Evolutionary conservation across 2,329 filamentous ascomycete genomes (phyloP).

Genomic region (Pleurostoma richardsiae): DNA sequence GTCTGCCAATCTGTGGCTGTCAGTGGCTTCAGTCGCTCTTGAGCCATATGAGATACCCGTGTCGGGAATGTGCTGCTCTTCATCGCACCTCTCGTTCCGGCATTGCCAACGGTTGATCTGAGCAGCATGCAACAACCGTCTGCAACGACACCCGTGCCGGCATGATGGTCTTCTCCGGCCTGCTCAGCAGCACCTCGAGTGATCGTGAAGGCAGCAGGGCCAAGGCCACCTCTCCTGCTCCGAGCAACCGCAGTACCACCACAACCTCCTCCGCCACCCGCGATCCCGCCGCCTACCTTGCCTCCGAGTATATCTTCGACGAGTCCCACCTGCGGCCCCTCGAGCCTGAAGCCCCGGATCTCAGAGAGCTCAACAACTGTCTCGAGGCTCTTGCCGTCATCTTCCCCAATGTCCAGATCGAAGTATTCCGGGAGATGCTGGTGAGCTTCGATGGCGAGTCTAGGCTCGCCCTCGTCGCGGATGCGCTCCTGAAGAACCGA

Average conservation of each 20-base stretch:
- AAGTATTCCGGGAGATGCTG: constrained; percentile 80
- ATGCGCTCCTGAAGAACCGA: constrained; percentile 68
- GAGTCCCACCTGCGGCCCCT: constrained; percentile 46
- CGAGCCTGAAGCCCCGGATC: constrained; percentile 51
- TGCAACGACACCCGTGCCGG: neutral
- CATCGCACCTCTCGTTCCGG: too few species aligned
- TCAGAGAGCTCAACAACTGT: constrained; percentile 64
- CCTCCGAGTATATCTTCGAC: constrained; percentile 47
- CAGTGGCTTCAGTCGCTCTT: too few species aligned
- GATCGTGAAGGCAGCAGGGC: constrained; percentile 19
- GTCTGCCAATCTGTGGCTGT: too few species aligned
- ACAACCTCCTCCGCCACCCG: constrained; percentile 21
- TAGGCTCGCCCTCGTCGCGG: constrained; percentile 69
- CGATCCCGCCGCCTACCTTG: constrained; percentile 18
- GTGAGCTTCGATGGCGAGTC: constrained; percentile 71
- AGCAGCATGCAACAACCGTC: too few species aligned
- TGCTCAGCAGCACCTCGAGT: constrained; percentile 36
- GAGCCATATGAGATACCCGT: too few species aligned
- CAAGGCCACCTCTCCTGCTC: constrained; percentile 14
- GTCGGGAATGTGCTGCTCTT: too few species aligned
- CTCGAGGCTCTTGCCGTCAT: constrained; percentile 65
- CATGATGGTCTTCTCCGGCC: constrained; percentile 44
- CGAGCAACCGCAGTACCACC: constrained; percentile 16
- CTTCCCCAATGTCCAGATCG: constrained; percentile 76
- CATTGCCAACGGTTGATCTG: too few species aligned